Conservation (phyloP, 768 basidiomycete species). For the Rubroboletus pulcherrimus region DNA sequence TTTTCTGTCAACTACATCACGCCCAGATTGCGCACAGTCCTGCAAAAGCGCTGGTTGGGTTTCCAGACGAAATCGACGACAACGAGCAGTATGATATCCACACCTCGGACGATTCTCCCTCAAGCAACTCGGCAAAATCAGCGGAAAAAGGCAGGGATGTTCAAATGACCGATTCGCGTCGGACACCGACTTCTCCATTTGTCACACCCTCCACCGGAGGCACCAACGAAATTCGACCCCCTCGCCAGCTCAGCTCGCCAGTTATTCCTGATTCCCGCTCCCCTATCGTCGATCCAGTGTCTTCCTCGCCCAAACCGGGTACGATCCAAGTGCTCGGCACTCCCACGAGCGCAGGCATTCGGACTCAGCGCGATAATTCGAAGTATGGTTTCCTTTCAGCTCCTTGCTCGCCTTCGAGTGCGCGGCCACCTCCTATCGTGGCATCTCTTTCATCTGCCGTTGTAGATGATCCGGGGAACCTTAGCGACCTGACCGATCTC, state of each 20-base stretch:
- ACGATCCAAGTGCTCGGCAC: background rate
- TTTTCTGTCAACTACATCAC: background rate
- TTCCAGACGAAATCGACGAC: slow-evolving; percentile 6
- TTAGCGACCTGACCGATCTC: slow-evolving; percentile 32
- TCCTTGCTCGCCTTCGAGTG: background rate
- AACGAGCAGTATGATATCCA: slow-evolving; percentile 5
- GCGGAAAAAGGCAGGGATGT: background rate
- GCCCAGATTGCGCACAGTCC: slow-evolving; percentile 18
- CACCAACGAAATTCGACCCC: background rate
- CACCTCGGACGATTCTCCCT: background rate
- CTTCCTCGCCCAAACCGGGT: background rate
- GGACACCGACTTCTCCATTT: background rate
- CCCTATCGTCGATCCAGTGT: background rate
- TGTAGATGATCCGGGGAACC: slow-evolving; percentile 11
- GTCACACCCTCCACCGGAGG: background rate
- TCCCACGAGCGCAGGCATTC: background rate
- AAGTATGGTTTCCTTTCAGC: background rate
- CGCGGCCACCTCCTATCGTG: background rate
- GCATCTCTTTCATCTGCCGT: background rate
- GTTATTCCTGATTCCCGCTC: background rate
- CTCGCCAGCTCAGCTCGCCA: background rate
- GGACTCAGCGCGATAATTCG: background rate
- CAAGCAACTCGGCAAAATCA: background rate
- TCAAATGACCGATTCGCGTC: background rate
- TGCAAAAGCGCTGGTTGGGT: slow-evolving; percentile 10